Conservation (phyloP, 495 filamentous ascomycete genomes). For the Penicillium flavigenum region DNA sequence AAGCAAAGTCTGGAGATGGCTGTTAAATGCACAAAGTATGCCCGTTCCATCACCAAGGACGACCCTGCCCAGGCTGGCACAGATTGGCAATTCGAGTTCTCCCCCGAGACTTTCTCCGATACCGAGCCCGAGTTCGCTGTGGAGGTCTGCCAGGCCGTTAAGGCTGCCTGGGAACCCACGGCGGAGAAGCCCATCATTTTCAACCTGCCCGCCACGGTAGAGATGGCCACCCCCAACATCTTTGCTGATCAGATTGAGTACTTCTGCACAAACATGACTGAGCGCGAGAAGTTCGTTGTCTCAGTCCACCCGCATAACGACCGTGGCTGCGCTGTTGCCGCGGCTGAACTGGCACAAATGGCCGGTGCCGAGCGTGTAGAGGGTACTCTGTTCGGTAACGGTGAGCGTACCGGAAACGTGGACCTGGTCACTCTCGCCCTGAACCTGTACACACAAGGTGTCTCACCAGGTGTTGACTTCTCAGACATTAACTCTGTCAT, state of each 20-base stretch:
- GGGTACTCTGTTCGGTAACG: slow-evolving; percentile 93
- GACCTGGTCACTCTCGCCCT: slow-evolving; percentile 92
- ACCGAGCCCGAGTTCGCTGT: slow-evolving; percentile 81
- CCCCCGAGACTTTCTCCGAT: slow-evolving; percentile 95
- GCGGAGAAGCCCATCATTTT: slow-evolving; percentile 88
- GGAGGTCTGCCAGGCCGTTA: slow-evolving; percentile 88
- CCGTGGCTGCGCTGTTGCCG: slow-evolving; percentile 83
- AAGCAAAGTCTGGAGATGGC: slow-evolving; percentile 80
- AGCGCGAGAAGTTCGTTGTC: slow-evolving; percentile 77
- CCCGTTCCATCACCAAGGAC: slow-evolving; percentile 91
- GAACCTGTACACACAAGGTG: slow-evolving; percentile 95
- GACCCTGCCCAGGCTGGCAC: slow-evolving; percentile 70
- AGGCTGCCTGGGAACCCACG: slow-evolving; percentile 88
- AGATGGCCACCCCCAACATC: slow-evolving; percentile 93
- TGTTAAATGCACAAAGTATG: slow-evolving; percentile 81
- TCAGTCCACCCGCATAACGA: slow-evolving; percentile 94
- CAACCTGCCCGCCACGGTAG: slow-evolving; percentile 95
- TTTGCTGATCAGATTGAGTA: slow-evolving; percentile 98
- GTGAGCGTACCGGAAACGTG: slow-evolving; percentile 94
- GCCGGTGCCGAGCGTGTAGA: slow-evolving; percentile 95
- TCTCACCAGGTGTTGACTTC: slow-evolving; percentile 86
- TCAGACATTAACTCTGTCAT: slow-evolving; percentile 87
- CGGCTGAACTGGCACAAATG: slow-evolving; percentile 93
- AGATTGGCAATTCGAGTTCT: slow-evolving; percentile 95
- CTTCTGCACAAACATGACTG: slow-evolving; percentile 80